Evolutionary conservation across 371 early-diverging fungal species (phyloP), one percentile per base, ranked within the genome.

Genomic region (Parasitella parasitica): DNA sequence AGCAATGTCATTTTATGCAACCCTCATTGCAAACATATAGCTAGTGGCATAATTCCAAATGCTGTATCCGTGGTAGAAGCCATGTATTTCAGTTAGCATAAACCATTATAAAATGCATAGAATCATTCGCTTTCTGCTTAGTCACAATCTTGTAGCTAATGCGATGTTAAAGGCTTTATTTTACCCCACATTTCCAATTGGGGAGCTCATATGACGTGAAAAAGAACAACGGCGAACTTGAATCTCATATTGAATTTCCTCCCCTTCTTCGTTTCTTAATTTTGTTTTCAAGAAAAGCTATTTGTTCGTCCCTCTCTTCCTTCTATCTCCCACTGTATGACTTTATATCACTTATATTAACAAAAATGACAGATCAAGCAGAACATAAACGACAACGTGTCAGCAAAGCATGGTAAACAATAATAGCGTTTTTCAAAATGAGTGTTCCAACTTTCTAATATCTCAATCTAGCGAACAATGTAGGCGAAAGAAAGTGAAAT

Each of bases 401-500:
- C n/a, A 76, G 76, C 56, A 73, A 73, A 49, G 79, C 79, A 20
- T 78, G 79, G 78, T 78, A 63, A 70, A 35, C n/a, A 36, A 8
- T n/a, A 28, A 22, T 36, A 32, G 6, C 32, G 32, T 8, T 20
- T 27, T 34, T 41, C 26, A 43, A 22, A 49, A 24, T 6, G 46
- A 26, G 26, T 60, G 22, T 46, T n/a, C 37, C 34, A 16, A 37
- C 16, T 6, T 34, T 62, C 27, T 35, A 35, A 9, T 41, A 32
- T 36, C 48, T 32, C 43, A 39, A 41, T 35, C 35, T 54, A 80
- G 88, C 65, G 86, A 86, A 54, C 75, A 74, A 52, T 85, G 86
- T 53, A 71, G 86, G 43, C 70, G 77, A 34, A 87, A 87, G 55
- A 87, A 87, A 71, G 83, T 84, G 34, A 87, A 87, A 62, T 87